phyloP scores from a whole-genome alignment of 306 rosid species.

The Prunus davidiana region DNA sequence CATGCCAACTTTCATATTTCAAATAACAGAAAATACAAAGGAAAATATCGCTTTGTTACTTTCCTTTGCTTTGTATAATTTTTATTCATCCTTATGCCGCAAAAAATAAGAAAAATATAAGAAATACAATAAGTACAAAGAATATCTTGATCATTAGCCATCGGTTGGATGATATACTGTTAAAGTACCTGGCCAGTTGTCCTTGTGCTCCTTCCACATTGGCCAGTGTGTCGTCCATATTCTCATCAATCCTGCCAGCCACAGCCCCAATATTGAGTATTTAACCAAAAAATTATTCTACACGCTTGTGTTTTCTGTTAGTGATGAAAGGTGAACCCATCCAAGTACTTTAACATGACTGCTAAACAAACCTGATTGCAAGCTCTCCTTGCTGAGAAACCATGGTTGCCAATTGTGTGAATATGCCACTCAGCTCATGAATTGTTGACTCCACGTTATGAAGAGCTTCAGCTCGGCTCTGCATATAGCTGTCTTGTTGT shows the following conservation, averaged over 20 bases:
- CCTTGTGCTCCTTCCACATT: constrained; percentile 98
- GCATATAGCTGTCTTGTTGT: constrained; percentile 89
- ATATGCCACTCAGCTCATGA: constrained; percentile 85
- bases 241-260: constrained; percentile 82
- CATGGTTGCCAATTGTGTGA: constrained; percentile 88
- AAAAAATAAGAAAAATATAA: constrained; percentile 86
- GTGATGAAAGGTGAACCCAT: neutral
- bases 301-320: neutral
- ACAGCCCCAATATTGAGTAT: neutral
- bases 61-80: neutral
- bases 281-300: neutral
- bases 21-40: neutral
- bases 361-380: constrained; percentile 71
- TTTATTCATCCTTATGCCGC: constrained; percentile 49
- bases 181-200: constrained; percentile 78
- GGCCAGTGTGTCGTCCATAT: constrained; percentile 85
- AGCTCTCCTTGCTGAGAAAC: constrained; percentile 96
- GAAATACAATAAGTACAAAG: constrained; percentile 87
- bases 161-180: constrained; percentile 90
- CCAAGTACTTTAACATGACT: neutral
- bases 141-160: constrained; percentile 99
- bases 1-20: neutral
- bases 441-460: constrained; percentile 94
- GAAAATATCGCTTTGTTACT: neutral
- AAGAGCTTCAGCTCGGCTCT: constrained; percentile 95